These are phyloP conservation scores for Solanum piurae DNA, from an alignment of 257 asterid species.

Conservation along the genomic window DNA sequence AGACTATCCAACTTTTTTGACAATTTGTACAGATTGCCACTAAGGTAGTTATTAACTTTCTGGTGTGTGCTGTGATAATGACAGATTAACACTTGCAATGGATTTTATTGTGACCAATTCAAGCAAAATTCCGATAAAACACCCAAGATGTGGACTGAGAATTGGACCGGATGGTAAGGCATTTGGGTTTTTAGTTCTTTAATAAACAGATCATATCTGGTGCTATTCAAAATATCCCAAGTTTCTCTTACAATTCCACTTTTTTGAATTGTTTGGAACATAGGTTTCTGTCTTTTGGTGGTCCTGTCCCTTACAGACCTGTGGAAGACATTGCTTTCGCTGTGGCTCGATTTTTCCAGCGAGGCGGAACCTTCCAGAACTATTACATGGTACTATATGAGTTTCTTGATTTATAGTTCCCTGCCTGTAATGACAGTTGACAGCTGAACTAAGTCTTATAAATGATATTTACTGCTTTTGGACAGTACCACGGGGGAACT, in stretches of 20 bases:
- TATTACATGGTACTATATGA: conserved; percentile 69
- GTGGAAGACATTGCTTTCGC: conserved; percentile 83
- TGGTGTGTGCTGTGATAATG: not conserved
- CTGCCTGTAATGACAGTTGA: not conserved
- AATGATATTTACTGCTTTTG: not conserved
- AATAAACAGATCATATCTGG: not conserved
- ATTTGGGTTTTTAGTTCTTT: not conserved
- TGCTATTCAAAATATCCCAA: not conserved
- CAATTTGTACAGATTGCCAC: not conserved
- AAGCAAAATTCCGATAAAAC: conserved; percentile 66
- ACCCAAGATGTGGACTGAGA: conserved; percentile 95
- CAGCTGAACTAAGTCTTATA: not conserved
- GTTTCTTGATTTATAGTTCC: not conserved
- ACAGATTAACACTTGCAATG: conserved; percentile 93
- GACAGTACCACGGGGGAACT: conserved; percentile 91
- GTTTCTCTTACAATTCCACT: not conserved
- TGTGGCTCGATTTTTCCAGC: conserved; percentile 85
- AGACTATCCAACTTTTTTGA: not conserved
- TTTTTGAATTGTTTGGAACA: not conserved
- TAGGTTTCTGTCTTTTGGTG: conserved; percentile 79
- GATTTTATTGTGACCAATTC: conserved; percentile 88
- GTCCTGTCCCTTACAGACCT: conserved; percentile 68
- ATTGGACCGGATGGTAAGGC: conserved; percentile 91
- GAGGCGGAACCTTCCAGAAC: conserved; percentile 89
- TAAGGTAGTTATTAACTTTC: not conserved